Base-by-base conservation (phyloP, 78 protist species). In the Dictyostelium capitatum region DNA sequence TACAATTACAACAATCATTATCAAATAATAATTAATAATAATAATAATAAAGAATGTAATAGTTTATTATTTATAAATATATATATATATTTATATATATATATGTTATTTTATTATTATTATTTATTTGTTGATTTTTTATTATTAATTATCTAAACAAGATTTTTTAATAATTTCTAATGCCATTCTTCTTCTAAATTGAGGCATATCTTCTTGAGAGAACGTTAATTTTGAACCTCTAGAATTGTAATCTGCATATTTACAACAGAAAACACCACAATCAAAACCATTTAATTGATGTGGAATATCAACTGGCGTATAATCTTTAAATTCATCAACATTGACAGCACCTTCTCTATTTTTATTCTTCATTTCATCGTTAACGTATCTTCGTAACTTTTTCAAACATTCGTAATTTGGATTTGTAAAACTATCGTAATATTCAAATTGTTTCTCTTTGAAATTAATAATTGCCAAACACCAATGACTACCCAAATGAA, bases 401-500 rank as follows among this genome's bases (percentile, higher is more conserved):
- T 3, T 41, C 32, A 89, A 51, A 79, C 95, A 90, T 19, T 23
- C 62, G 17, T n/a, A 7, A 65, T 79, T 79, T 3, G 62, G 62
- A 65, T 84, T 91, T n/a, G 25, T 41, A 1, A 97, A 19, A 43
- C 96, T 94, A 89, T 97, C 97, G 47, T 84, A 97, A 78, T 96
- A 97, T 70, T 96, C 97, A 73, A 97, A 90, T 47, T 89, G 83
- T 64, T 75, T 83, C 5, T 67, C 84, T 14, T 17, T 30, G 41
- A 97, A 79, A 64, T 97, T 97, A 62, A 97, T 82, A 0, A 92
- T 95, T 9, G 98, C 97, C 10, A 73, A 78, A 46, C 93, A 85
- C 98, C 98, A 97, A 84, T 97, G 98, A 72, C 30, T 23, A 43
- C 97, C 97, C 32, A 85, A n/a, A 74, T 97, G 98, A 48, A 97